Evolutionary conservation across 176 grass and related monocot species (phyloP), one percentile per base, ranked within the genome.

Genomic region (Urochloa ruziziensis): DNA sequence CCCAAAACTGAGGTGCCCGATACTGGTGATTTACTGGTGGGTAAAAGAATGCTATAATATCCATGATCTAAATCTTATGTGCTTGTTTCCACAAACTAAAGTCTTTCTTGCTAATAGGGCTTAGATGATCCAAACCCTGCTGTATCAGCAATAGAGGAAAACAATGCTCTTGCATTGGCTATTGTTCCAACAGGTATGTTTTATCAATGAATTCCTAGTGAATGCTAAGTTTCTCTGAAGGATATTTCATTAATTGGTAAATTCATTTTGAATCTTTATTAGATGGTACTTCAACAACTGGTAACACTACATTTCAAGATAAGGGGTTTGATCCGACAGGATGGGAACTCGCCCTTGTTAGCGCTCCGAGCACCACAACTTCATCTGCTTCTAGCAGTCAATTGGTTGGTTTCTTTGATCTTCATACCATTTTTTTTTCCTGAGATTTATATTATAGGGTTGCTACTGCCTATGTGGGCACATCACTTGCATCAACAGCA

Each of bases 281-380:
- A 93, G 92, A 91, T 81, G 83, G 80, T 29, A 60, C 81, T 70
- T 66, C 89, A 30, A 84, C 88, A 54, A 87, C 83, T 84, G 74
- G 86, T 64, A 75, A 57, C 48, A 72, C 88, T 27, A 39, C 53
- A 61, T 61, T 81, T 72, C 87, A 96, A 89, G 93, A 99, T 58
- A 96, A 94, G 84, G 93, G 87, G 74, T 96, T 96, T 91, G 97
- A 99, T 89, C 93, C 97, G 58, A 92, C 97, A n/a, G 97, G 93
- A 67, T 99, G 93, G 97, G 97, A 99, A 83, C 91, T 99, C 1
- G 97, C 97, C 21, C 93, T 99, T 82, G 97, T 99, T 89, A 89
- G 91, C 73, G 80, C 93, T 83, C 88, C 97, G 51, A 96, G 97
- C 54, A 90, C 78, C 74, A 89, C 83, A 24, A 83, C 93, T 35